A percentile compares a stretch with the other conserved stretches of the same genome.
Conservation (phyloP, 495 filamentous ascomycete species). For the Tuber magnatum region DNA sequence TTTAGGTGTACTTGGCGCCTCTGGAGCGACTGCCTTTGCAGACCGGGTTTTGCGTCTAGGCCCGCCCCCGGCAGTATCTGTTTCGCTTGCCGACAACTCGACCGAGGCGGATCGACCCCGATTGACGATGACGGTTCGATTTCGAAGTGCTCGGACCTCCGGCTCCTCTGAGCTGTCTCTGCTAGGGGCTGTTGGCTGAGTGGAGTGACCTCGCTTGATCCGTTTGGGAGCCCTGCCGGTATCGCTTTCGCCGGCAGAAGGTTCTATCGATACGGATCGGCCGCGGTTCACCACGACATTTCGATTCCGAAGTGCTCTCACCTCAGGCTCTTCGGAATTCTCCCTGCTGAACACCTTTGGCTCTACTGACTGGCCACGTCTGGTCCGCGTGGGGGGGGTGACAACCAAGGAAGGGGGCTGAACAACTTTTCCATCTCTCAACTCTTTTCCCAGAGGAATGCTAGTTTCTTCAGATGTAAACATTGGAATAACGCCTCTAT, state of each 20-base stretch:
- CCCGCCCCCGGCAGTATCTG: background rate
- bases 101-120: background rate
- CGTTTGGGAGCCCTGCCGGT: slow-evolving; percentile 8
- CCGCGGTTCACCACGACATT: slow-evolving; percentile 10
- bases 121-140: slow-evolving; percentile 10
- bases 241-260: slow-evolving; percentile 30
- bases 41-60: slow-evolving; percentile 1
- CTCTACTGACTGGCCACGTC: background rate
- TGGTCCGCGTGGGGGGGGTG: slow-evolving; percentile 6
- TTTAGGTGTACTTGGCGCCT: slow-evolving; percentile 11
- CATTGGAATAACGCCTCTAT: slow-evolving; percentile 17
- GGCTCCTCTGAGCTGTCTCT: slow-evolving; percentile 17
- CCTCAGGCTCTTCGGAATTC: slow-evolving; percentile 14
- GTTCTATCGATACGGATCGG: slow-evolving; percentile 17
- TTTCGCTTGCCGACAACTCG: background rate
- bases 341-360: slow-evolving; percentile 3
- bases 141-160: slow-evolving; percentile 10
- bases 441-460: slow-evolving; percentile 18
- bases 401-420: slow-evolving; percentile 2
- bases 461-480: slow-evolving; percentile 16
- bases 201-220: background rate
- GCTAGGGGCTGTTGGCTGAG: slow-evolving; percentile 7
- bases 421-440: slow-evolving; percentile 24
- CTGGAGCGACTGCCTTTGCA: slow-evolving; percentile 11
- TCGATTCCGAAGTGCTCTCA: slow-evolving; percentile 13